Percentiles rank a stretch among this genome's conserved stretches.
Evolutionary conservation across 179 eudicot species (phyloP).

Genomic region (Spergularia azorica): DNA sequence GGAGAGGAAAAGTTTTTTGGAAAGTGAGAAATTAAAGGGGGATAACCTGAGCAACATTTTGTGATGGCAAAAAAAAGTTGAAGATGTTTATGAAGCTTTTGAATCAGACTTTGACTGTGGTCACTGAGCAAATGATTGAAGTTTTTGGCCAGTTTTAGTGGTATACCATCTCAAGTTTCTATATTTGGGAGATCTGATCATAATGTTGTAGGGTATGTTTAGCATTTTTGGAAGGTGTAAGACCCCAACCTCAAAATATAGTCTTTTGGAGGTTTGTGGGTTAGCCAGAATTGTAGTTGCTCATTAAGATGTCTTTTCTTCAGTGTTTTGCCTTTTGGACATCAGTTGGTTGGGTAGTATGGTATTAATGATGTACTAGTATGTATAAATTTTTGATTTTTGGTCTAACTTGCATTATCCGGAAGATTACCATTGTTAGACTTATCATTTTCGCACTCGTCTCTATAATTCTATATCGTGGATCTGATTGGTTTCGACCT

Average conservation of each 20-base stretch:
- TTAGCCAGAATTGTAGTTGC: not conserved
- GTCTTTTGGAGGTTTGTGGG: not conserved
- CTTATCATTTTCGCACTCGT: not conserved
- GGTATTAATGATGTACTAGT: too few relatives aligned
- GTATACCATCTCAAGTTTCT: not conserved
- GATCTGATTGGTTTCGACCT: too few relatives aligned
- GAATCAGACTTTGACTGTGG: slow-evolving; percentile 12
- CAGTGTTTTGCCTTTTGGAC: not conserved
- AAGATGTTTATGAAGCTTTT: not conserved
- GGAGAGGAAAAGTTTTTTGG: slow-evolving; percentile 28
- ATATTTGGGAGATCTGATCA: slow-evolving; percentile 13
- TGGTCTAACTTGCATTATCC: not conserved
- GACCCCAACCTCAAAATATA: slow-evolving; percentile 17
- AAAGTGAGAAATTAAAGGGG: slow-evolving; percentile 21
- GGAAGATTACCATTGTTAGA: not conserved
- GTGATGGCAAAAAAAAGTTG: not conserved
- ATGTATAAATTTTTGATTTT: too few relatives aligned
- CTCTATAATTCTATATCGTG: too few relatives aligned
- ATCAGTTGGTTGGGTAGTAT: not conserved
- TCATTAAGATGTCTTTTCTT: slow-evolving; percentile 20
- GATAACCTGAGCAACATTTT: slow-evolving; percentile 17
- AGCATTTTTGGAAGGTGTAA: slow-evolving; percentile 12
- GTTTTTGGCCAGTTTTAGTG: slow-evolving; percentile 13
- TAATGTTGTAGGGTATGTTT: slow-evolving; percentile 6
- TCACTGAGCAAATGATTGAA: slow-evolving; percentile 21